These are phyloP conservation scores for Mycena galericulata DNA, from an alignment of 768 basidiomycete species.

Conservation along the genomic window DNA sequence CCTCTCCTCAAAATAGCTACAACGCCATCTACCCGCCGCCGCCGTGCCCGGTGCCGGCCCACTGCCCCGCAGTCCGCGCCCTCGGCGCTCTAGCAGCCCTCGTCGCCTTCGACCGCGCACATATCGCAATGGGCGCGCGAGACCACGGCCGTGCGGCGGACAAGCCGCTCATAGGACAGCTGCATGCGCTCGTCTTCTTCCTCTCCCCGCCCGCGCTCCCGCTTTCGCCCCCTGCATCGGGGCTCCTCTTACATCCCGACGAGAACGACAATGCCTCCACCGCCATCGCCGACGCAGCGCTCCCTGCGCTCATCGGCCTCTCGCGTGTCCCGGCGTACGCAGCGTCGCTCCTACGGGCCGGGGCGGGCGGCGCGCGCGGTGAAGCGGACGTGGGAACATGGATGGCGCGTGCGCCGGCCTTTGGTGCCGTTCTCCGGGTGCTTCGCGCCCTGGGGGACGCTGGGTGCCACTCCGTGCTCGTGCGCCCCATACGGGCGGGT, in stretches of 20 bases:
- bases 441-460: constrained; percentile 23
- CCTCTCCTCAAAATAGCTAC: neutral
- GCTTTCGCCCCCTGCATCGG: neutral
- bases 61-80: constrained; percentile 32
- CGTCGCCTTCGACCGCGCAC: constrained; percentile 28
- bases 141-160: constrained; percentile 9
- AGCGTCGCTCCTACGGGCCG: constrained; percentile 18
- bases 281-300: neutral
- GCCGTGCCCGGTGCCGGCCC: constrained; percentile 16
- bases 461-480: neutral
- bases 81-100: constrained; percentile 21
- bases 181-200: constrained; percentile 25
- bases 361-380: neutral
- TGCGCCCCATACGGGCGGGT: neutral
- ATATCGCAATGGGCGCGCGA: neutral
- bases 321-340: constrained; percentile 27
- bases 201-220: constrained; percentile 4
- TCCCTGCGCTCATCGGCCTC: constrained; percentile 9
- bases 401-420: constrained; percentile 34
- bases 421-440: constrained; percentile 25
- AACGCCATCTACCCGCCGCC: neutral
- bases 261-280: neutral
- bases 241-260: neutral
- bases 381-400: constrained; percentile 26
- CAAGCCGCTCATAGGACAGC: constrained; percentile 20